phyloP scores from a whole-genome alignment of 345 rosid species.

The Pugionium cornutum region DNA sequence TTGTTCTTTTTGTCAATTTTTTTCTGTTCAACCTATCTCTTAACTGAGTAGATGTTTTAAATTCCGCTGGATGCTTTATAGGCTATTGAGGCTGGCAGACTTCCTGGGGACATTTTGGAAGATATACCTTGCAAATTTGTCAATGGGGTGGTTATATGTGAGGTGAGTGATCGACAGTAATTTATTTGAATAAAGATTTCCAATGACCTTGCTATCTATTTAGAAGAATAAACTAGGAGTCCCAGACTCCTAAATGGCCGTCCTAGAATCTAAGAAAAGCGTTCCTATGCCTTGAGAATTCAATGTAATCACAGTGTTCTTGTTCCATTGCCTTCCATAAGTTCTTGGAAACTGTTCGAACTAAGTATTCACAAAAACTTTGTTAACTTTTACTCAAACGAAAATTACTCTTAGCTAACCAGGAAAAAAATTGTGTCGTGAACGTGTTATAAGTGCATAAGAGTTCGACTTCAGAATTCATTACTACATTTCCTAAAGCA shows the following conservation, averaged over 20 bases:
- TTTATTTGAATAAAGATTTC: not conserved
- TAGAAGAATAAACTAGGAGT: no score
- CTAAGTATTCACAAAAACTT: not conserved
- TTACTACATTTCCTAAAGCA: not conserved
- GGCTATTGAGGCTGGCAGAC: slow-evolving; percentile 91
- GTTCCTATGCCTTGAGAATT: no score
- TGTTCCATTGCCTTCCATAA: slow-evolving; percentile 15
- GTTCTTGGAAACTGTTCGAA: slow-evolving; percentile 17
- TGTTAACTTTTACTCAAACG: not conserved
- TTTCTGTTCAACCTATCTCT: no score
- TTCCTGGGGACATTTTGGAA: slow-evolving; percentile 82
- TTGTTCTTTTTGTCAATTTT: no score
- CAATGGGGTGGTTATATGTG: slow-evolving; percentile 48
- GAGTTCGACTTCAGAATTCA: slow-evolving; percentile 1
- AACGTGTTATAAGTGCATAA: slow-evolving; percentile 2
- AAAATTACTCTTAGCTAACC: not conserved
- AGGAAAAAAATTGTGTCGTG: not conserved
- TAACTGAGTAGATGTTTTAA: no score
- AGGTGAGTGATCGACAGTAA: slow-evolving; percentile 45
- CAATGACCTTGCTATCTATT: no score
- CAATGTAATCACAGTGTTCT: no score
- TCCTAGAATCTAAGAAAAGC: no score
- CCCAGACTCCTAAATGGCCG: no score
- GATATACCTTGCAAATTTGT: slow-evolving; percentile 73
- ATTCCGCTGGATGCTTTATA: slow-evolving; percentile 33